These are phyloP conservation scores for Aspergillus quadrilineatus DNA, from an alignment of 2,329 filamentous ascomycete genomes.

Conservation along the genomic window DNA sequence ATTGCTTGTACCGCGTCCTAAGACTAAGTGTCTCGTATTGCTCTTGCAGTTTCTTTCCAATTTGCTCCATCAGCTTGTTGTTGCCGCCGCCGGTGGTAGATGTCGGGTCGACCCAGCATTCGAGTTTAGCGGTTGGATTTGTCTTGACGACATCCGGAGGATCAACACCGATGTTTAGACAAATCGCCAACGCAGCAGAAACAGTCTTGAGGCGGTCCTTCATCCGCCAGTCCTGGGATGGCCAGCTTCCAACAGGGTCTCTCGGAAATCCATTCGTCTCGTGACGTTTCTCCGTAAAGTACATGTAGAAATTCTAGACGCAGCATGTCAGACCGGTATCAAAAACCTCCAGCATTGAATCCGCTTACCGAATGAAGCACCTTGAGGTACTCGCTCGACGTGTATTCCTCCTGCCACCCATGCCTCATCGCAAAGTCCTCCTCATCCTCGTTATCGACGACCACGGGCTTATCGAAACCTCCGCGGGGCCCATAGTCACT, in stretches of 20 bases:
- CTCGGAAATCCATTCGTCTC: slow-evolving; percentile 90
- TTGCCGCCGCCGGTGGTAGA: slow-evolving; percentile 70
- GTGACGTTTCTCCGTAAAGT: slow-evolving; percentile 96
- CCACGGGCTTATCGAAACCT: slow-evolving; percentile 30
- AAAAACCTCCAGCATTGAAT: not conserved
- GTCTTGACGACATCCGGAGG: slow-evolving; percentile 97
- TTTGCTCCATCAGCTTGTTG: slow-evolving; percentile 84
- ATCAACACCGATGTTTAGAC: slow-evolving; percentile 95
- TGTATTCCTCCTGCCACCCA: slow-evolving; percentile 90
- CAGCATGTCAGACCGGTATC: slow-evolving; percentile 4
- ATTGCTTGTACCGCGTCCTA: slow-evolving; percentile 95
- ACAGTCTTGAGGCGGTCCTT: slow-evolving; percentile 94
- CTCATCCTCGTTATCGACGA: slow-evolving; percentile 42
- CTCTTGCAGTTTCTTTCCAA: slow-evolving; percentile 90
- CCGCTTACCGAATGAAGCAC: slow-evolving; percentile 72
- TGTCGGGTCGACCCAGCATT: slow-evolving; percentile 95
- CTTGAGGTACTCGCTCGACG: slow-evolving; percentile 84
- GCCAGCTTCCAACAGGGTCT: slow-evolving; percentile 52
- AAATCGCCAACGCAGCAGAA: slow-evolving; percentile 88
- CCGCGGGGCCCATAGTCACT: slow-evolving; percentile 53
- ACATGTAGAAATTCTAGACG: slow-evolving; percentile 94
- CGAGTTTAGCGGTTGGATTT: slow-evolving; percentile 84
- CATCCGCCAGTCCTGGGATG: slow-evolving; percentile 93
- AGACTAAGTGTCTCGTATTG: slow-evolving; percentile 96
- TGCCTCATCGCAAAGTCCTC: slow-evolving; percentile 66